Percentiles rank a stretch among this genome's conserved stretches.
Evolutionary conservation across 148 eudicot genomes (phyloP).

Genomic region (Beta vulgaris): DNA sequence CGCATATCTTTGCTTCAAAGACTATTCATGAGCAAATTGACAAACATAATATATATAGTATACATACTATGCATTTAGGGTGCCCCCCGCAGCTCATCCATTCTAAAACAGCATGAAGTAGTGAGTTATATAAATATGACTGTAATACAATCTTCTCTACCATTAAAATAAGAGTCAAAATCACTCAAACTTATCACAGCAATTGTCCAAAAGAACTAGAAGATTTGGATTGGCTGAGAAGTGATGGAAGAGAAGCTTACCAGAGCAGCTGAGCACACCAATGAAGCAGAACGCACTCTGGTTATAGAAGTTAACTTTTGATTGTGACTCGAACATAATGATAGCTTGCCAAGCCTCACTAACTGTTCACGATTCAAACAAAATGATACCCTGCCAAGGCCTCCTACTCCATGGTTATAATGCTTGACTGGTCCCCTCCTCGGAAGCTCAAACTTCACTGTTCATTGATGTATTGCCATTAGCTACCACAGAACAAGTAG

Average conservation of each 20-base stretch:
- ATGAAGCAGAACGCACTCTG: slow-evolving; percentile 19
- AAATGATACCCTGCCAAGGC: slow-evolving; percentile 13
- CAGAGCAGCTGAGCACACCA: slow-evolving; percentile 33
- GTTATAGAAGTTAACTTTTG: slow-evolving; percentile 13
- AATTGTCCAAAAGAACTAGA: neutral
- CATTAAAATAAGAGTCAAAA: no score
- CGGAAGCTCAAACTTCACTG: slow-evolving; percentile 21
- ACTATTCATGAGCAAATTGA: neutral
- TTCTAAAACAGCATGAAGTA: no score
- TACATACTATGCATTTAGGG: no score
- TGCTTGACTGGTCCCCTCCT: slow-evolving; percentile 18
- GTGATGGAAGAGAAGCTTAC: slow-evolving; percentile 21
- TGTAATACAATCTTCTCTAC: no score
- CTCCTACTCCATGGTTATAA: neutral
- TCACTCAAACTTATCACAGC: neutral
- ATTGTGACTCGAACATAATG: slow-evolving; percentile 16
- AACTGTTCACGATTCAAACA: slow-evolving; percentile 13
- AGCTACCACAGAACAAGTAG: neutral
- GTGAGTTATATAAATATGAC: no score
- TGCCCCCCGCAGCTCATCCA: no score
- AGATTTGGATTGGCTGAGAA: neutral
- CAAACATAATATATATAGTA: no score
- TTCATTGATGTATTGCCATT: neutral
- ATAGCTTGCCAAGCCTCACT: slow-evolving; percentile 15
- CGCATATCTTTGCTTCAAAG: neutral